Evolutionary conservation across 2,329 filamentous ascomycete genomes (phyloP).

Genomic region (Alternaria viburni): DNA sequence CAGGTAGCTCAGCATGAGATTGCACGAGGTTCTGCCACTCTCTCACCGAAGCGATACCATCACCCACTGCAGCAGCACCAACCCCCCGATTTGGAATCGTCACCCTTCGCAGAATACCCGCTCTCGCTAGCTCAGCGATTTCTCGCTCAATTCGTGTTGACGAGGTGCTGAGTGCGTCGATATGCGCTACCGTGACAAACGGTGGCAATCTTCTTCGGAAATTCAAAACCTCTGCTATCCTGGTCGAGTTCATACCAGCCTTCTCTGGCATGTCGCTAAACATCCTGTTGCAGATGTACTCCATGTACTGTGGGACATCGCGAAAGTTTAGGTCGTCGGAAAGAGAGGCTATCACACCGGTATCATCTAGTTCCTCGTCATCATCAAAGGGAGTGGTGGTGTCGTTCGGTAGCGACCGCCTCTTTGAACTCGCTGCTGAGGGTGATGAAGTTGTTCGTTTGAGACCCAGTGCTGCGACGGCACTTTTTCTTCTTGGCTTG

Average conservation of each 20-base stretch:
- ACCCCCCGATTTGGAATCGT: constrained; percentile 66
- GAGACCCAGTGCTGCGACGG: constrained; percentile 33
- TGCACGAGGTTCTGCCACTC: constrained; percentile 54
- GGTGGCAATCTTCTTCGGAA: constrained; percentile 66
- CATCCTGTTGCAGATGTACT: constrained; percentile 66
- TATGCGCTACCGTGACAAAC: constrained; percentile 69
- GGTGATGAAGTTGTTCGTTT: constrained; percentile 47
- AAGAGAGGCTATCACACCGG: constrained; percentile 63
- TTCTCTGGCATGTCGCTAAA: constrained; percentile 68
- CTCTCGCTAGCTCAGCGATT: constrained; percentile 64
- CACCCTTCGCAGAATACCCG: constrained; percentile 66
- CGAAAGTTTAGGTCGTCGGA: constrained; percentile 63
- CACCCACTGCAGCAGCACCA: constrained; percentile 65
- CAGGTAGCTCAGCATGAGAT: constrained; percentile 28
- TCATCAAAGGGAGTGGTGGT: constrained; percentile 38
- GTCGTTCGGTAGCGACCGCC: constrained; percentile 26
- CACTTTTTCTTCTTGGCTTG: constrained; percentile 31
- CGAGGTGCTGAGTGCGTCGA: constrained; percentile 67
- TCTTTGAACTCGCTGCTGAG: constrained; percentile 45
- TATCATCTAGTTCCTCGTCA: constrained; percentile 62
- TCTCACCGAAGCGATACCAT: constrained; percentile 65
- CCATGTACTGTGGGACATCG: constrained; percentile 69
- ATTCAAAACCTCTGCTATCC: constrained; percentile 68
- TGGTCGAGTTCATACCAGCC: constrained; percentile 68
- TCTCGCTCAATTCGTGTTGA: constrained; percentile 72